Evolutionary conservation across 192 early-diverging fungal species (phyloP).

Genomic region (Diversispora epigaea): DNA sequence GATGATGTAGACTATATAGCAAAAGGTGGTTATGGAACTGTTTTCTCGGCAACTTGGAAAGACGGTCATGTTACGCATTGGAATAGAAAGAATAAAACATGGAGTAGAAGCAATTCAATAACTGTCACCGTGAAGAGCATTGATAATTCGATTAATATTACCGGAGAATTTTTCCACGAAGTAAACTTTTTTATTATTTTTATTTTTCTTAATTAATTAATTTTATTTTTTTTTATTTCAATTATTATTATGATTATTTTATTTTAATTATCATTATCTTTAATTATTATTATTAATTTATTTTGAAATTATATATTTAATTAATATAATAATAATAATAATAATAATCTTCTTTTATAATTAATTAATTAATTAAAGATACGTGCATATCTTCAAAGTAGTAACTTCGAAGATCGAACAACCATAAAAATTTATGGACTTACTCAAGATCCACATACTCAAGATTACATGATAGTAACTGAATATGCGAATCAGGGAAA

Average conservation of each 20-base stretch:
- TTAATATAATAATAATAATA: too few relatives aligned
- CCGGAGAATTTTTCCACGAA: background rate
- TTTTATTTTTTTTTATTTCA: background rate
- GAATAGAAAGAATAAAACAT: slow-evolving; percentile 20
- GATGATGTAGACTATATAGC: background rate
- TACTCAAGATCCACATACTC: slow-evolving; percentile 14
- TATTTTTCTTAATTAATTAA: background rate
- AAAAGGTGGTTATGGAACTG: slow-evolving; percentile 10
- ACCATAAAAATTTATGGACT: slow-evolving; percentile 8
- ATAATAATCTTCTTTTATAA: too few relatives aligned
- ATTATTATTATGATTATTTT: background rate
- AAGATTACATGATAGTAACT: slow-evolving; percentile 10
- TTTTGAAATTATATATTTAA: background rate
- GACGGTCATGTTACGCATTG: slow-evolving; percentile 5
- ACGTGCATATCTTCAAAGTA: background rate
- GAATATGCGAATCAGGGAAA: slow-evolving; percentile 9
- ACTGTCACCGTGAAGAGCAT: slow-evolving; percentile 3
- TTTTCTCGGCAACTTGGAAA: slow-evolving; percentile 9
- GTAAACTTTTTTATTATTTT: background rate
- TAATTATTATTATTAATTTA: background rate
- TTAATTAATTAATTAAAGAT: background rate
- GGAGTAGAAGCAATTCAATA: background rate
- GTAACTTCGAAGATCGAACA: background rate
- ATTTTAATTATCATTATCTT: background rate
- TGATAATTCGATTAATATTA: background rate